phyloP scores from a whole-genome alignment of 345 rosid species.

The Sisymbrium irio region DNA sequence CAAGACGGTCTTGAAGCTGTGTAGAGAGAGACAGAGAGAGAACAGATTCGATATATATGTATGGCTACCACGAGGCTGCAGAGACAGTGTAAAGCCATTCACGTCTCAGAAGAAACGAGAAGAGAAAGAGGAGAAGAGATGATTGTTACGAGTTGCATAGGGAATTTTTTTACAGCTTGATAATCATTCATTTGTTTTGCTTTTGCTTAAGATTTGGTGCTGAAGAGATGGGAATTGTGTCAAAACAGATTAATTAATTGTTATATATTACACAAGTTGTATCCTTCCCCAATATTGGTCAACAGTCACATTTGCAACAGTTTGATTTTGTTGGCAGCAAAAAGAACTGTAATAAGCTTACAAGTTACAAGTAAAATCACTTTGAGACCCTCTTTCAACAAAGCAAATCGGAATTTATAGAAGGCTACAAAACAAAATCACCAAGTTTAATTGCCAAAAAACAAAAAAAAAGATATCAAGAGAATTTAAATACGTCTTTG shows the following conservation, averaged over 20 bases:
- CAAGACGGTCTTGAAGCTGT: slow-evolving; percentile 52
- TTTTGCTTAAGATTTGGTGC: background rate
- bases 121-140: slow-evolving; percentile 19
- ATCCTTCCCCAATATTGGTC: background rate
- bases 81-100: slow-evolving; percentile 1
- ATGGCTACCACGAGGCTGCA: slow-evolving; percentile 25
- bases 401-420: too few relatives aligned
- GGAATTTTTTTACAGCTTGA: background rate
- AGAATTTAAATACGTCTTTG: too few relatives aligned
- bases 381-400: too few relatives aligned
- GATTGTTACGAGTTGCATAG: slow-evolving; percentile 20
- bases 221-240: slow-evolving; percentile 14
- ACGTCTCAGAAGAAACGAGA: slow-evolving; percentile 9
- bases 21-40: background rate
- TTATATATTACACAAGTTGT: background rate
- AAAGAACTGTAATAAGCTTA: background rate
- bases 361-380: too few relatives aligned
- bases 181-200: slow-evolving; percentile 11
- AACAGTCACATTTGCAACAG: background rate
- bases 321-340: background rate
- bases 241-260: background rate
- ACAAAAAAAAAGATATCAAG: too few relatives aligned
- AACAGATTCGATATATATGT: background rate
- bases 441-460: too few relatives aligned
- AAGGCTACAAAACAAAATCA: too few relatives aligned